Evolutionary conservation across 2,329 filamentous ascomycete species (phyloP).

Genomic region (Phoma sp.): DNA sequence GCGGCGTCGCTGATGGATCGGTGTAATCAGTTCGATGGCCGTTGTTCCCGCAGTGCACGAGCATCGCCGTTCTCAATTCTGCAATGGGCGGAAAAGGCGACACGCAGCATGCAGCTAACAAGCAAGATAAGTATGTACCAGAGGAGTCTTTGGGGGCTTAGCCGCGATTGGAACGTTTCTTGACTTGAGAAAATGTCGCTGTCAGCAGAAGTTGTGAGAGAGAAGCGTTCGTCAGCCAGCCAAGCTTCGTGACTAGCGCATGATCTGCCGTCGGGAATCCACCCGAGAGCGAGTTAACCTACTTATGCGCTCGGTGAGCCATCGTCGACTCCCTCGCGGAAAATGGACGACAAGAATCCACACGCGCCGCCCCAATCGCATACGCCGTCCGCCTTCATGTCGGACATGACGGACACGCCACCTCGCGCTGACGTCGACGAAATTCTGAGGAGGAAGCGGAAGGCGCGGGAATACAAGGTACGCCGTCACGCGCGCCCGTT

Average conservation of each 20-base stretch:
- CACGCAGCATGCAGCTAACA: neutral
- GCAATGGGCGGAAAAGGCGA: neutral
- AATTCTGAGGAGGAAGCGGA: constrained; percentile 57
- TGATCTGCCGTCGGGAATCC: constrained; percentile 15
- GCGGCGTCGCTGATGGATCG: constrained; percentile 14
- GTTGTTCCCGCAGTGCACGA: constrained; percentile 12
- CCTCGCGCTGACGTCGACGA: constrained; percentile 57
- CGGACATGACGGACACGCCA: constrained; percentile 46
- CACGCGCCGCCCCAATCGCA: constrained; percentile 33
- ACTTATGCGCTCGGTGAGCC: constrained; percentile 15
- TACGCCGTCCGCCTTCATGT: constrained; percentile 29
- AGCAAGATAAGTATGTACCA: neutral
- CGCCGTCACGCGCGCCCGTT: constrained; percentile 16
- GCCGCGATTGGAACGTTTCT: neutral
- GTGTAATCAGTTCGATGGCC: neutral
- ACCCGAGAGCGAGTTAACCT: constrained; percentile 9
- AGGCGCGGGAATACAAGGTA: constrained; percentile 59
- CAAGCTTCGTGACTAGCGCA: constrained; percentile 16
- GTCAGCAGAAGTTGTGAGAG: neutral
- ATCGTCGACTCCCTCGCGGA: constrained; percentile 20
- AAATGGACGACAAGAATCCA: constrained; percentile 36
- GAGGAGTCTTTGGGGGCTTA: neutral
- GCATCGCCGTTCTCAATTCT: constrained; percentile 2
- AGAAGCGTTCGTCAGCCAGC: neutral
- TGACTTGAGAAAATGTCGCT: neutral